These are phyloP conservation scores for Microcos paniculata DNA, from an alignment of 345 rosid species.

Conservation along the genomic window DNA sequence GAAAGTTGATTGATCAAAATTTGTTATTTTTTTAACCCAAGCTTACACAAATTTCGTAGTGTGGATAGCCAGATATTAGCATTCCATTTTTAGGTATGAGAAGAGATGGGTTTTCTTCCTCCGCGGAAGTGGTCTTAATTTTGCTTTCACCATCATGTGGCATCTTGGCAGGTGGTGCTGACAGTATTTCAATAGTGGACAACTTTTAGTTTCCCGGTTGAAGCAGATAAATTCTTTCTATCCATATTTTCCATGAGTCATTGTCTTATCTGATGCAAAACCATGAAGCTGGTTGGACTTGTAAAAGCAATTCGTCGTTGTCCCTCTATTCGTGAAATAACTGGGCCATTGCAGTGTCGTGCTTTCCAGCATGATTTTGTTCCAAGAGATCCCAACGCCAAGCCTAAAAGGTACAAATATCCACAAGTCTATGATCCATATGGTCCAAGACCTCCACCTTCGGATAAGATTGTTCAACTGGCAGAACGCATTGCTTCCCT, in stretches of 20 bases:
- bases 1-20: too few relatives aligned
- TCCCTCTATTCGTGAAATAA: conserved; percentile 20
- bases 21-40: too few relatives aligned
- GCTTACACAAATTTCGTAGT: too few relatives aligned
- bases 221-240: neutral
- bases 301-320: conserved; percentile 18
- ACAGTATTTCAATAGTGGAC: neutral
- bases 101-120: neutral
- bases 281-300: conserved; percentile 37
- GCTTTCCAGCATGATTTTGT: conserved; percentile 50
- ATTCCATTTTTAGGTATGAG: too few relatives aligned
- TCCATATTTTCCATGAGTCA: neutral
- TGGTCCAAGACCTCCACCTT: conserved; percentile 58
- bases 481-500: conserved; percentile 52
- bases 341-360: conserved; percentile 43
- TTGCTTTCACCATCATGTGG: neutral
- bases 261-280: conserved; percentile 2
- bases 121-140: neutral
- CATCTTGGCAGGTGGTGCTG: neutral
- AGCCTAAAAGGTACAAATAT: conserved; percentile 47
- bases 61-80: too few relatives aligned
- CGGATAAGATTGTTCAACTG: conserved; percentile 46
- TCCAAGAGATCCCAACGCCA: conserved; percentile 50
- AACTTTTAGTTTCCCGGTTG: neutral
- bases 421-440: conserved; percentile 54